These are phyloP conservation scores for Pleurotus platypus DNA, from an alignment of 768 basidiomycete genomes.

Conservation along the genomic window DNA sequence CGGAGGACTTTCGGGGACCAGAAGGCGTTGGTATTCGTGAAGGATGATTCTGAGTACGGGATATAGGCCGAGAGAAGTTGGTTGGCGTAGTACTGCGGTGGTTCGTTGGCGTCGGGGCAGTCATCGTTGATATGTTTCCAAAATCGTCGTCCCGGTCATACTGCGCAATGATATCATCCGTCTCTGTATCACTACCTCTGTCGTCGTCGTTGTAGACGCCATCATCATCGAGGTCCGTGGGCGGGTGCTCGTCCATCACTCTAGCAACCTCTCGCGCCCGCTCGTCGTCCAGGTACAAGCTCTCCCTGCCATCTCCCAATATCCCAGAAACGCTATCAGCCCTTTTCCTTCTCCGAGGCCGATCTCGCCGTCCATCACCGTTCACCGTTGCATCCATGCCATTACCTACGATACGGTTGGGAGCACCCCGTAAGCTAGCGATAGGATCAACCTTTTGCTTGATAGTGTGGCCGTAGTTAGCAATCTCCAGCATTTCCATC, in stretches of 20 bases:
- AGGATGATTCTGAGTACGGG: constrained; percentile 25
- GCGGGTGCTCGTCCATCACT: constrained; percentile 73
- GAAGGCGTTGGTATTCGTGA: constrained; percentile 38
- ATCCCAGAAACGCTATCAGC: constrained; percentile 64
- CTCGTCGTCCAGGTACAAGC: constrained; percentile 58
- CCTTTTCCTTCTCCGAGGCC: constrained; percentile 42
- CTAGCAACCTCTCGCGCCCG: constrained; percentile 33
- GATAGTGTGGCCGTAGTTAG: constrained; percentile 73
- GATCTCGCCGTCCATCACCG: constrained; percentile 18
- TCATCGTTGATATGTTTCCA: constrained; percentile 19
- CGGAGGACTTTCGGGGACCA: constrained; percentile 38
- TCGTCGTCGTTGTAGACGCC: constrained; percentile 35
- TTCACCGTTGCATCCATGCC: constrained; percentile 15
- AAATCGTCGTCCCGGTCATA: constrained; percentile 9
- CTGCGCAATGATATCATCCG: constrained; percentile 15
- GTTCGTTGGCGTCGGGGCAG: constrained; percentile 18
- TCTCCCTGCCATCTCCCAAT: constrained; percentile 59
- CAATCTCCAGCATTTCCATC: constrained; percentile 85
- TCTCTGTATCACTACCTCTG: constrained; percentile 18
- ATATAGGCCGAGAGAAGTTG: constrained; percentile 24
- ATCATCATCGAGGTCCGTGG: constrained; percentile 71
- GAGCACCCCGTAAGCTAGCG: constrained; percentile 17
- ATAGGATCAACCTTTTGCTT: constrained; percentile 24
- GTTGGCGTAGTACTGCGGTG: constrained; percentile 37
- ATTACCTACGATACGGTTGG: constrained; percentile 10